Percentiles rank a stretch among this genome's conserved stretches.
These are phyloP conservation scores for Fagopyrum homotropicum DNA, from an alignment of 148 eudicot genomes.

Conservation along the genomic window DNA sequence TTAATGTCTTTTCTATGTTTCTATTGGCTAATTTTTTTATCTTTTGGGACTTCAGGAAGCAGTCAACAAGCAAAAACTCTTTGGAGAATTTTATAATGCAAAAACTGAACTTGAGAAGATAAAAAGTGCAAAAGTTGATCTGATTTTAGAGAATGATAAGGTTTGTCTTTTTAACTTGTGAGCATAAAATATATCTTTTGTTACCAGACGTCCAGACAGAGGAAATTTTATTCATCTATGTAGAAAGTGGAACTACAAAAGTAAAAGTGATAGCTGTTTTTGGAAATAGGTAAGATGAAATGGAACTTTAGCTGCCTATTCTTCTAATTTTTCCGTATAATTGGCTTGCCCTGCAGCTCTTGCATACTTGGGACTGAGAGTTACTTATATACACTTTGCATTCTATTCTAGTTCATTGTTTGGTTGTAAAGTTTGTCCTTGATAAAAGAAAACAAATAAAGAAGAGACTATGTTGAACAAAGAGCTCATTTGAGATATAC, in stretches of 20 bases:
- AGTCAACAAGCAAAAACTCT: slow-evolving; percentile 22
- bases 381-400: not conserved
- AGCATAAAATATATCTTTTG: not conserved
- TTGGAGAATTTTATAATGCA: slow-evolving; percentile 38
- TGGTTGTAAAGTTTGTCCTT: not conserved
- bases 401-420: not conserved
- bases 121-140: slow-evolving; percentile 26
- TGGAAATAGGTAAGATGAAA: not conserved
- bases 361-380: not conserved
- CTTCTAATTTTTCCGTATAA: not conserved
- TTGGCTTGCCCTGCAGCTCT: not conserved
- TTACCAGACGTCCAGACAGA: not conserved
- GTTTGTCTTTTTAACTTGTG: slow-evolving; percentile 20
- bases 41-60: slow-evolving; percentile 19
- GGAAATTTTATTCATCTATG: not conserved
- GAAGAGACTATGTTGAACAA: not conserved
- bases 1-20: not conserved
- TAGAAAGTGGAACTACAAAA: slow-evolving; percentile 1
- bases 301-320: not conserved
- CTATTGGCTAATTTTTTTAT: not conserved
- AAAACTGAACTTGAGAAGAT: slow-evolving; percentile 50
- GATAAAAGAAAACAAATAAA: not conserved
- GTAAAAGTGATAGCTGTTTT: not conserved
- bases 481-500: not conserved
- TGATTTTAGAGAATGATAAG: slow-evolving; percentile 50